Conservation (phyloP, 148 eudicot genomes). For the Cornus florida region DNA sequence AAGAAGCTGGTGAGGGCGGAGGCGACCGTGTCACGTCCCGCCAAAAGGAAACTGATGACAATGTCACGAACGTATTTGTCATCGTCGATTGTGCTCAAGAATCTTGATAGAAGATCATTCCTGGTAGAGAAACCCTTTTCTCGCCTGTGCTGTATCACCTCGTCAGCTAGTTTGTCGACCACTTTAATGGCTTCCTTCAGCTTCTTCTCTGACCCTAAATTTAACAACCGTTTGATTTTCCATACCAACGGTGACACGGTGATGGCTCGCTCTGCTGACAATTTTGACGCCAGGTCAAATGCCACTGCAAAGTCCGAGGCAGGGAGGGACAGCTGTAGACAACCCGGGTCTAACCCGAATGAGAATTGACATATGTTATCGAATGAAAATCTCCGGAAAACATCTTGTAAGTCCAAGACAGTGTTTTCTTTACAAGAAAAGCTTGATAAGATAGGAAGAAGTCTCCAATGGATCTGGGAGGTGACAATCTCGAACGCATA, state of each 20-base stretch:
- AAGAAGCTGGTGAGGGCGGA: conserved; percentile 57
- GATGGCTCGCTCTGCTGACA: conserved; percentile 49
- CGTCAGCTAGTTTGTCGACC: conserved; percentile 38
- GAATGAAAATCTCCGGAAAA: conserved; percentile 49
- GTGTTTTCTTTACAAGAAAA: background rate
- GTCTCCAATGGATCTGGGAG: conserved; percentile 25
- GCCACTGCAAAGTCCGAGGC: conserved; percentile 41
- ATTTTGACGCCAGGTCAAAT: conserved; percentile 45
- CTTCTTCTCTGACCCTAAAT: conserved; percentile 46
- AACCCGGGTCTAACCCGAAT: conserved; percentile 47
- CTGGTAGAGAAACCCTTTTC: conserved; percentile 16
- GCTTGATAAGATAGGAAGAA: conserved; percentile 25
- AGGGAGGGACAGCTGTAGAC: conserved; percentile 18
- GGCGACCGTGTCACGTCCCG: conserved; percentile 67
- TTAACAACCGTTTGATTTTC: conserved; percentile 41
- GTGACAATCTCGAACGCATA: conserved; percentile 43
- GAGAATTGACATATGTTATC: conserved; percentile 48
- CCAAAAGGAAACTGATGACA: conserved; percentile 55
- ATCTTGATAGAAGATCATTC: conserved; percentile 50
- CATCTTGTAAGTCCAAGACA: conserved; percentile 39
- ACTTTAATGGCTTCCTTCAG: conserved; percentile 34
- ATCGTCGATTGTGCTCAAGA: conserved; percentile 44
- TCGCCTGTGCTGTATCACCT: conserved; percentile 34
- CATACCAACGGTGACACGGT: conserved; percentile 33
- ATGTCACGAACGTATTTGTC: conserved; percentile 52